Evolutionary conservation across 1,284 basidiomycete species (phyloP).

Genomic region (Apiotrichum siamense): DNA sequence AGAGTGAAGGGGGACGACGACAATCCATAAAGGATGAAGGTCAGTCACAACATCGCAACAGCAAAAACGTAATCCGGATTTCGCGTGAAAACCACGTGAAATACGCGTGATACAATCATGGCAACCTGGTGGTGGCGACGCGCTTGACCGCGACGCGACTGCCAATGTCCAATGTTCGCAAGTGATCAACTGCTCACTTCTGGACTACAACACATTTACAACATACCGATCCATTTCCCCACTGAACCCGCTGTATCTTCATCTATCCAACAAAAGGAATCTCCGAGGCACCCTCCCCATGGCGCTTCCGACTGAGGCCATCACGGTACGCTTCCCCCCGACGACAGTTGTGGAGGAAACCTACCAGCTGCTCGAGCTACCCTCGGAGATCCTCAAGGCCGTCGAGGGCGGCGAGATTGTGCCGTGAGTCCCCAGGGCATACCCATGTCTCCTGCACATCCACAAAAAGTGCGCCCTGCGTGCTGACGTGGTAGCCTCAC

Average conservation of each 20-base stretch:
- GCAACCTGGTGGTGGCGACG: not conserved
- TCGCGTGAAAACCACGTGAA: too few species aligned
- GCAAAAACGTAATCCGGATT: too few species aligned
- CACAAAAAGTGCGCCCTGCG: too few species aligned
- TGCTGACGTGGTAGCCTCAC: constrained; percentile 61
- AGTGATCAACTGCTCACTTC: too few species aligned
- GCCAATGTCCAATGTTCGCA: too few species aligned
- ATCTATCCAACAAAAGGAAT: too few species aligned
- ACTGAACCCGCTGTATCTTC: too few species aligned
- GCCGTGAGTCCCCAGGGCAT: constrained; percentile 25
- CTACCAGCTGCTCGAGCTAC: constrained; percentile 47
- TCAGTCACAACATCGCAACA: too few species aligned
- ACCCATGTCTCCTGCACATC: not conserved
- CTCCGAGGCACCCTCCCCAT: constrained; percentile 1
- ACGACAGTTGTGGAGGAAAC: constrained; percentile 22
- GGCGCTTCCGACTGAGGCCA: constrained; percentile 14
- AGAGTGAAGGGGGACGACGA: too few species aligned
- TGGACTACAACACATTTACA: not conserved
- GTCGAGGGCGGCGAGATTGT: constrained; percentile 33
- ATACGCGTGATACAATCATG: not conserved
- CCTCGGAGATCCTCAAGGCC: constrained; percentile 41
- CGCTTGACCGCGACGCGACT: too few species aligned
- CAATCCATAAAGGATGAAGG: too few species aligned
- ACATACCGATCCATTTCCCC: too few species aligned
- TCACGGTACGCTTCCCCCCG: constrained; percentile 25